These are phyloP conservation scores for Starmera dryadoides DNA, from an alignment of 805 yeast genomes.

Conservation along the genomic window DNA sequence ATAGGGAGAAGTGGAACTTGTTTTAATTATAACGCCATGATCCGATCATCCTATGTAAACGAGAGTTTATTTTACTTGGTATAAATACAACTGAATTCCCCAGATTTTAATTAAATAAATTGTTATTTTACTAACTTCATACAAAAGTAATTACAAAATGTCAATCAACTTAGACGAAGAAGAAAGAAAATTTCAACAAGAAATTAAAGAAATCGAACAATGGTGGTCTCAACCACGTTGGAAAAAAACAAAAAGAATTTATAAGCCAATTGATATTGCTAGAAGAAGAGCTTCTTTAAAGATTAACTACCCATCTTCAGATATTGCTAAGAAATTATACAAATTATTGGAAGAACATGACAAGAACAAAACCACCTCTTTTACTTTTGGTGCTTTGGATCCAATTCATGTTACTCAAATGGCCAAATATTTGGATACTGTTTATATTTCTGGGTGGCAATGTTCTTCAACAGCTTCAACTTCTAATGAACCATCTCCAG, in stretches of 20 bases:
- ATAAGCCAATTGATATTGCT: constrained; percentile 84
- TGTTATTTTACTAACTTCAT: too few species aligned
- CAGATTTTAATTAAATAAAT: background rate
- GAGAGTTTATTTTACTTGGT: too few species aligned
- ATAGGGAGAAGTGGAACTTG: too few species aligned
- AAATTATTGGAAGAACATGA: constrained; percentile 65
- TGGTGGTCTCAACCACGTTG: constrained; percentile 98
- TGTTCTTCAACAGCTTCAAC: constrained; percentile 97
- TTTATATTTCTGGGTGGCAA: constrained; percentile 98
- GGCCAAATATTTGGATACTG: constrained; percentile 90
- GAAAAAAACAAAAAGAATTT: constrained; percentile 80
- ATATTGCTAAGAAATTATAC: constrained; percentile 79
- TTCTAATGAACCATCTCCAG: constrained; percentile 97
- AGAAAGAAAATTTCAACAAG: constrained; percentile 24
- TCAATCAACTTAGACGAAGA: constrained; percentile 8
- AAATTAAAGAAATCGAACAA: constrained; percentile 63
- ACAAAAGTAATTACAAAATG: too few species aligned
- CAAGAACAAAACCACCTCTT: constrained; percentile 63
- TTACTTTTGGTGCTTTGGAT: constrained; percentile 93
- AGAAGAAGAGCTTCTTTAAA: constrained; percentile 77
- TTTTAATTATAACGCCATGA: too few species aligned
- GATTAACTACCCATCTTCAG: constrained; percentile 66
- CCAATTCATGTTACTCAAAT: constrained; percentile 94
- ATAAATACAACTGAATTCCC: background rate
- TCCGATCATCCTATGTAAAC: background rate